Evolutionary conservation across 1,139 yeast genomes (phyloP).

Genomic region (Pichia cactophila): DNA sequence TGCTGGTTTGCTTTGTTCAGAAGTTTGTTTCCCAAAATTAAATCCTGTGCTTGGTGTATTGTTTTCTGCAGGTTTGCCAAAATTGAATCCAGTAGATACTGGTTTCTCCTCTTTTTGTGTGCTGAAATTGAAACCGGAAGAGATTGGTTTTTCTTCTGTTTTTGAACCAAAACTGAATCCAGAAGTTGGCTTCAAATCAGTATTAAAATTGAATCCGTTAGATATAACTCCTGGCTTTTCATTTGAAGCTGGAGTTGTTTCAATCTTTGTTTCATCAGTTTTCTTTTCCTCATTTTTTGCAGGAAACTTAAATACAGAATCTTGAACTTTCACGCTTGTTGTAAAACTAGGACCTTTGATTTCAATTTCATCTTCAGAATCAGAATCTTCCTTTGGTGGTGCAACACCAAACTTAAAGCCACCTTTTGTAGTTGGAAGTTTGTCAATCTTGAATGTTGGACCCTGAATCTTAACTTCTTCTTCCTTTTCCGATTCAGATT

Average conservation of each 20-base stretch:
- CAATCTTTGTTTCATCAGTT: not conserved
- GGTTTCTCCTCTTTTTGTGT: not conserved
- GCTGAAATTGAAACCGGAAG: not conserved
- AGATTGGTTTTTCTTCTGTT: not conserved
- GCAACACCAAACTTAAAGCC: slow-evolving; percentile 54
- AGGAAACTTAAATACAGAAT: slow-evolving; percentile 23
- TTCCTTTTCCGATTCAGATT: slow-evolving; percentile 28
- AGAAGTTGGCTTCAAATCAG: not conserved
- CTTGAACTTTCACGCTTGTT: slow-evolving; percentile 32
- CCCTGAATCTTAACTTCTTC: slow-evolving; percentile 51
- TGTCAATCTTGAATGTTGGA: slow-evolving; percentile 49
- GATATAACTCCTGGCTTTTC: not conserved
- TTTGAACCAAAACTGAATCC: not conserved
- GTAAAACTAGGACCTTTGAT: slow-evolving; percentile 62
- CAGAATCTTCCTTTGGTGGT: slow-evolving; percentile 40
- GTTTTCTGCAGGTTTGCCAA: not conserved
- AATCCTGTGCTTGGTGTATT: slow-evolving; percentile 1
- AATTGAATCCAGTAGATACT: not conserved
- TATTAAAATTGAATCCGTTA: not conserved
- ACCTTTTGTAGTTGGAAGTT: slow-evolving; percentile 44
- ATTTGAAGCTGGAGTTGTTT: not conserved
- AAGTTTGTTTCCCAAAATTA: not conserved
- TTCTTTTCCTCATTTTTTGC: slow-evolving; percentile 2
- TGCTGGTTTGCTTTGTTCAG: slow-evolving; percentile 1
- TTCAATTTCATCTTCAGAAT: slow-evolving; percentile 49